phyloP scores from a whole-genome alignment of 2,329 filamentous ascomycete genomes.

The Scortechinia acanthostroma region DNA sequence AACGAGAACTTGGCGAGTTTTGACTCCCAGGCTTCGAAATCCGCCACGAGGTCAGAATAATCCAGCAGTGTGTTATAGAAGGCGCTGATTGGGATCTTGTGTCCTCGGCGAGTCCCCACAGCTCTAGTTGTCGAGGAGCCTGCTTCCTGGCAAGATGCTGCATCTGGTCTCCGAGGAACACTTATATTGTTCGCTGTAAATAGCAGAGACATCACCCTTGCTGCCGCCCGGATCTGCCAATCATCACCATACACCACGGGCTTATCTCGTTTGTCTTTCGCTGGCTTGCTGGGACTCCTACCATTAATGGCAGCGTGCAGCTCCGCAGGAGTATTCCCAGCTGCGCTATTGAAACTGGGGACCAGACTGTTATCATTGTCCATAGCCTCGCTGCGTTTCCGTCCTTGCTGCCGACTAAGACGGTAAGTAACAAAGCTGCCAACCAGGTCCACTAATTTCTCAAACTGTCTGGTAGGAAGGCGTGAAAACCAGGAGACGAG shows the following conservation, averaged over 20 bases:
- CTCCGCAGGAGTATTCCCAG: constrained; percentile 42
- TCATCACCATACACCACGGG: constrained; percentile 66
- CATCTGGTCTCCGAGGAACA: constrained; percentile 22
- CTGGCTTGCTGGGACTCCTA: constrained; percentile 43
- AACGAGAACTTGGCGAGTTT: constrained; percentile 73
- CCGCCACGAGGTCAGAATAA: constrained; percentile 74
- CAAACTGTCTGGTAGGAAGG: constrained; percentile 61
- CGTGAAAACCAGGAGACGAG: constrained; percentile 73
- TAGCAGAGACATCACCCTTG: constrained; percentile 72
- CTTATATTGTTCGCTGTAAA: constrained; percentile 71
- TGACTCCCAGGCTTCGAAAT: constrained; percentile 83
- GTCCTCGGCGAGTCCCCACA: constrained; percentile 42
- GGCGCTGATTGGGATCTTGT: constrained; percentile 71
- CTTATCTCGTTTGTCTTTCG: constrained; percentile 37
- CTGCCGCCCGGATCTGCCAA: constrained; percentile 80
- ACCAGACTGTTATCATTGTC: constrained; percentile 63
- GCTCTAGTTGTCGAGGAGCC: constrained; percentile 21
- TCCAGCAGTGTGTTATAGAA: constrained; percentile 87
- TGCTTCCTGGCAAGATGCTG: constrained; percentile 12
- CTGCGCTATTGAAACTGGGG: constrained; percentile 63
- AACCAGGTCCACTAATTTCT: constrained; percentile 69
- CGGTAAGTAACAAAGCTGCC: constrained; percentile 77
- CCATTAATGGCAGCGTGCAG: constrained; percentile 54
- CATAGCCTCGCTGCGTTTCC: constrained; percentile 48
- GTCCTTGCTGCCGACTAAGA: constrained; percentile 60